These are phyloP conservation scores for Peniophora sp. DNA, from an alignment of 1,284 basidiomycete genomes.

Conservation along the genomic window DNA sequence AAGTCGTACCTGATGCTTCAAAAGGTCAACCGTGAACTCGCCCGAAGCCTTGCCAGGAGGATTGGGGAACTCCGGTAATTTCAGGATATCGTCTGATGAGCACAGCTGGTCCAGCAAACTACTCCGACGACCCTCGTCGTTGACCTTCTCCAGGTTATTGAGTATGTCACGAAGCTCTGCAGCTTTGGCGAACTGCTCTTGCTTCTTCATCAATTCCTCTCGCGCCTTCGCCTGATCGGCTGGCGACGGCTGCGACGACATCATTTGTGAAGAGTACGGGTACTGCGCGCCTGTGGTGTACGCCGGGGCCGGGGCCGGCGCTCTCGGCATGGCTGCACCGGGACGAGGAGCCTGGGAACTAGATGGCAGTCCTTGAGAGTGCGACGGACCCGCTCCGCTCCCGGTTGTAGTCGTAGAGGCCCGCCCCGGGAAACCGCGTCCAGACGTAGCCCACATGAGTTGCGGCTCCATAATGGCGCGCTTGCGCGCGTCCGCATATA, in stretches of 20 bases:
- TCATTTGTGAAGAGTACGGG: too few species aligned
- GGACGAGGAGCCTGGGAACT: too few species aligned
- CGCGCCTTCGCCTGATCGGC: constrained; percentile 24
- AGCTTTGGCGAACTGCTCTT: constrained; percentile 50
- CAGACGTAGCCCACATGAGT: constrained; percentile 66
- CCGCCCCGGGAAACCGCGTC: constrained; percentile 41
- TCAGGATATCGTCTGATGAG: constrained; percentile 60
- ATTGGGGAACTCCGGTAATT: constrained; percentile 53
- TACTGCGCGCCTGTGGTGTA: too few species aligned
- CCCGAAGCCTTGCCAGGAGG: constrained; percentile 64
- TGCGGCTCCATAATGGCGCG: constrained; percentile 54
- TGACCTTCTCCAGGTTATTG: constrained; percentile 63
- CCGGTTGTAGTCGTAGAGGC: constrained; percentile 7
- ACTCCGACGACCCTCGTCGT: constrained; percentile 66
- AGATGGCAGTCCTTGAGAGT: not conserved
- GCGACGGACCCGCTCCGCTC: not conserved
- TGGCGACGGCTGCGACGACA: constrained; percentile 7
- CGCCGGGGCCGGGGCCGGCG: too few species aligned
- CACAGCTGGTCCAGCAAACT: constrained; percentile 64
- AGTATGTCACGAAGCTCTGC: constrained; percentile 60
- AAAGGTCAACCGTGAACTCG: constrained; percentile 58
- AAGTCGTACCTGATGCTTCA: constrained; percentile 66
- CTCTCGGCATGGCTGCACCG: too few species aligned
- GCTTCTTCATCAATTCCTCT: constrained; percentile 33
- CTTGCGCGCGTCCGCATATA: constrained; percentile 60